Conservation (phyloP, 768 basidiomycete genomes). For the Termitomyces sp. region DNA sequence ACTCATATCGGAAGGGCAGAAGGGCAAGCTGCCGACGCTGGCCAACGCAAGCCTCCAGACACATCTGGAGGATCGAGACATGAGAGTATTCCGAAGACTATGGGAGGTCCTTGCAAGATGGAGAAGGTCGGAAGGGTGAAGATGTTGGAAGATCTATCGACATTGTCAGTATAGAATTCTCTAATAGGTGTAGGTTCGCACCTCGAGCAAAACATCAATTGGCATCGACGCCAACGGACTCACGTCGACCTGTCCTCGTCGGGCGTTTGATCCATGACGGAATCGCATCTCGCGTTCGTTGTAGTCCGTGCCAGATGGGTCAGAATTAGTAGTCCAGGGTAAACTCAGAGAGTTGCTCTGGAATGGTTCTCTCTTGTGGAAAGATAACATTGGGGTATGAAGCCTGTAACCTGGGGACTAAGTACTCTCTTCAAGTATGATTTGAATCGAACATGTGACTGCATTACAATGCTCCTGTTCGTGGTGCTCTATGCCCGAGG, state of each 20-base stretch:
- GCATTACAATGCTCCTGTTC: neutral
- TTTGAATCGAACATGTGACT: slow-evolving; percentile 5
- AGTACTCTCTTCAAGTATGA: slow-evolving; percentile 1
- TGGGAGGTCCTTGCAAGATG: slow-evolving; percentile 33
- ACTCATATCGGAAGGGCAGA: slow-evolving; percentile 29
- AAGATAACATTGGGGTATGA: neutral
- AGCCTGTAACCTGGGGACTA: neutral
- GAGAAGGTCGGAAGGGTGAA: slow-evolving; percentile 34
- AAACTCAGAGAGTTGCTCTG: neutral
- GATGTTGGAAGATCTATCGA: slow-evolving; percentile 29
- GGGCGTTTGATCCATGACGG: neutral
- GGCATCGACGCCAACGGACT: slow-evolving; percentile 8
- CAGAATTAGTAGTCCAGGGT: neutral
- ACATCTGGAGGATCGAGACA: slow-evolving; percentile 23
- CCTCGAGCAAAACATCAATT: slow-evolving; percentile 20
- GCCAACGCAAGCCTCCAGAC: slow-evolving; percentile 24
- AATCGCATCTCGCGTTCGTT: neutral
- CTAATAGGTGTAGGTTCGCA: neutral
- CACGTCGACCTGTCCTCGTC: neutral
- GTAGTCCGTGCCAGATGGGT: neutral
- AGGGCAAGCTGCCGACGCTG: slow-evolving; percentile 24
- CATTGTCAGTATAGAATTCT: neutral
- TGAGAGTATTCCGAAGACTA: slow-evolving; percentile 28
- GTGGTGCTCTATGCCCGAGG: neutral
- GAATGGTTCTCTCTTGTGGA: neutral